phyloP scores from a whole-genome alignment of 2,329 filamentous ascomycete genomes.

The Sporothrix pallida region DNA sequence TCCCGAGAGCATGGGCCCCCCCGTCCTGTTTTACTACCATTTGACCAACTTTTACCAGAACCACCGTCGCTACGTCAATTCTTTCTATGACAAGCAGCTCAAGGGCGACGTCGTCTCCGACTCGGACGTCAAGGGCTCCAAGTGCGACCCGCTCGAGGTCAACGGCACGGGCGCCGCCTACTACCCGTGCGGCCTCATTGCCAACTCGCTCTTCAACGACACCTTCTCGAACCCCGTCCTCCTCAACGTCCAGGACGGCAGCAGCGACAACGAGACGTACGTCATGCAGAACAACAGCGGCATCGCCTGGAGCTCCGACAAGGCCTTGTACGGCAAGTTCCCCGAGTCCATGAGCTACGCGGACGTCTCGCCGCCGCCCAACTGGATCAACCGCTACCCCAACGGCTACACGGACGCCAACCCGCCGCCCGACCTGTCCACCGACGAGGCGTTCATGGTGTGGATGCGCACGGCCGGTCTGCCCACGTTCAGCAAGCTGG shows the following conservation, averaged over 20 bases:
- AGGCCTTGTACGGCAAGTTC: conserved; percentile 70
- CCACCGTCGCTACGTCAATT: conserved; percentile 93
- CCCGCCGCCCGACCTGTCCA: conserved; percentile 72
- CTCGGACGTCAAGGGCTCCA: conserved; percentile 66
- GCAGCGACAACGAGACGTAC: conserved; percentile 61
- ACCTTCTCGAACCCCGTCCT: conserved; percentile 72
- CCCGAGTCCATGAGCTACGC: conserved; percentile 66
- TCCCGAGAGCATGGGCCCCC: conserved; percentile 77
- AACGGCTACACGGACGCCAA: conserved; percentile 69
- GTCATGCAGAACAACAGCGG: conserved; percentile 73
- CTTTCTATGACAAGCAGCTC: conserved; percentile 81
- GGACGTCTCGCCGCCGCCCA: conserved; percentile 80
- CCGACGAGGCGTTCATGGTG: conserved; percentile 87
- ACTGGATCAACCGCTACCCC: conserved; percentile 77
- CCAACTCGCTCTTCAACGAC: conserved; percentile 97
- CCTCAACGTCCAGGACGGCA: conserved; percentile 56
- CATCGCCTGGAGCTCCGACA: conserved; percentile 88
- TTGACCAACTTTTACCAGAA: conserved; percentile 99
- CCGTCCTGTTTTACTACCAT: conserved; percentile 92
- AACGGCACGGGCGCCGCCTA: conserved; percentile 67
- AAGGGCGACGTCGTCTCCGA: conserved; percentile 69
- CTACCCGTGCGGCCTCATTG: conserved; percentile 94
- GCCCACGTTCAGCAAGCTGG: conserved; percentile 93
- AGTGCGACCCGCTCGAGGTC: conserved; percentile 75
- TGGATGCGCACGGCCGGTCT: conserved; percentile 98